phyloP scores from a whole-genome alignment of 2,329 filamentous ascomycete species.

The Stachybotrys chlorohalonatus region DNA sequence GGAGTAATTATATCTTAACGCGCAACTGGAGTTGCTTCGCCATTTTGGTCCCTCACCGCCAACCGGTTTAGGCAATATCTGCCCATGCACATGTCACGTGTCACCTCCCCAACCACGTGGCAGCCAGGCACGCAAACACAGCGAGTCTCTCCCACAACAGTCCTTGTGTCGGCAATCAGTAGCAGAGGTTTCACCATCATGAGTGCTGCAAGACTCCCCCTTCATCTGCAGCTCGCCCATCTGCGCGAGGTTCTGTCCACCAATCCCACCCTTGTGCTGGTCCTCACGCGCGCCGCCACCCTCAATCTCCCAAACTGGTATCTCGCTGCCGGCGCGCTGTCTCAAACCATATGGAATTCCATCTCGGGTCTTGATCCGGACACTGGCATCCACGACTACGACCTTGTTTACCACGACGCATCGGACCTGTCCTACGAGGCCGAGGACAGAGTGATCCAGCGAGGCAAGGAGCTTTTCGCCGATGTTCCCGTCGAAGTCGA shows the following conservation, averaged over 20 bases:
- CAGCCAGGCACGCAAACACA: not conserved
- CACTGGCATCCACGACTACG: conserved; percentile 26
- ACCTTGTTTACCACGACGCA: conserved; percentile 24
- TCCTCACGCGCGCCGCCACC: conserved; percentile 14
- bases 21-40: too few species aligned
- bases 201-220: conserved; percentile 14
- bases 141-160: not conserved
- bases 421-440: conserved; percentile 25
- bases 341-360: conserved; percentile 29
- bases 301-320: conserved; percentile 24
- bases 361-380: conserved; percentile 16
- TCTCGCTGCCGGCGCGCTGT: conserved; percentile 24
- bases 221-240: conserved; percentile 13
- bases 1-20: too few species aligned
- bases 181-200: not conserved
- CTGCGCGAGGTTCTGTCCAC: conserved; percentile 13
- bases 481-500: conserved; percentile 22
- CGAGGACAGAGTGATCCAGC: conserved; percentile 23
- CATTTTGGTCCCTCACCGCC: not conserved
- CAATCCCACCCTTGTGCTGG: conserved; percentile 17
- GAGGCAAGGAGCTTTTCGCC: conserved; percentile 17
- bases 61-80: not conserved
- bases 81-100: not conserved
- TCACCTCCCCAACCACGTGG: not conserved
- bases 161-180: not conserved